phyloP scores from a whole-genome alignment of 1,139 yeast genomes.

The Candida sp. region DNA sequence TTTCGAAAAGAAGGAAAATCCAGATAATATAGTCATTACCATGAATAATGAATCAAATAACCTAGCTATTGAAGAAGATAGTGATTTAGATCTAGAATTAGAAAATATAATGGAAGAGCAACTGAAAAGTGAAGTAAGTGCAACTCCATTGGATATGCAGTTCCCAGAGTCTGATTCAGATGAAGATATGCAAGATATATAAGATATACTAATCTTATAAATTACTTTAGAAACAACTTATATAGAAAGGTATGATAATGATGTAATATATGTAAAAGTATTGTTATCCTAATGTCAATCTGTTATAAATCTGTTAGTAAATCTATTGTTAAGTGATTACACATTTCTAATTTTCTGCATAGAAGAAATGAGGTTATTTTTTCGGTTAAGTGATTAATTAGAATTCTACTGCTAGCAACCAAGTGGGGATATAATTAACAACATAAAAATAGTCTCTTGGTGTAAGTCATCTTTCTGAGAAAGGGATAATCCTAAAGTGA shows the following conservation, averaged over 20 bases:
- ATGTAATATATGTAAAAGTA: background rate
- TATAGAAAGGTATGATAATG: background rate
- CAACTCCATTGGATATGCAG: background rate
- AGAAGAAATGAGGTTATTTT: too few relatives aligned
- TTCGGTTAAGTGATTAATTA: too few relatives aligned
- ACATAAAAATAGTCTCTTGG: too few relatives aligned
- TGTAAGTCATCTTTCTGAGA: too few relatives aligned
- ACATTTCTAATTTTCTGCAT: too few relatives aligned
- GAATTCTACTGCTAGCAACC: too few relatives aligned
- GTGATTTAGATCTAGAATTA: conserved; percentile 3
- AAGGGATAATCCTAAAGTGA: too few relatives aligned
- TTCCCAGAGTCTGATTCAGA: conserved; percentile 2
- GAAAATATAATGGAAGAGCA: conserved; percentile 3
- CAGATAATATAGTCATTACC: background rate
- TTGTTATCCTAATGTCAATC: too few relatives aligned
- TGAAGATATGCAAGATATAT: conserved; percentile 3
- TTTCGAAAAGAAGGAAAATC: conserved; percentile 6
- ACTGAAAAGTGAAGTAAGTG: background rate
- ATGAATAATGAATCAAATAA: background rate
- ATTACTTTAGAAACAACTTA: too few relatives aligned
- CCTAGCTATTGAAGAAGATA: conserved; percentile 5
- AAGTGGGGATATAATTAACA: too few relatives aligned
- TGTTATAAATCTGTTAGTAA: too few relatives aligned
- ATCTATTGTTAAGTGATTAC: too few relatives aligned
- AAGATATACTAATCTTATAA: background rate